These are phyloP conservation scores for Albophoma yamanashiensis DNA, from an alignment of 2,329 filamentous ascomycete genomes.

Conservation along the genomic window DNA sequence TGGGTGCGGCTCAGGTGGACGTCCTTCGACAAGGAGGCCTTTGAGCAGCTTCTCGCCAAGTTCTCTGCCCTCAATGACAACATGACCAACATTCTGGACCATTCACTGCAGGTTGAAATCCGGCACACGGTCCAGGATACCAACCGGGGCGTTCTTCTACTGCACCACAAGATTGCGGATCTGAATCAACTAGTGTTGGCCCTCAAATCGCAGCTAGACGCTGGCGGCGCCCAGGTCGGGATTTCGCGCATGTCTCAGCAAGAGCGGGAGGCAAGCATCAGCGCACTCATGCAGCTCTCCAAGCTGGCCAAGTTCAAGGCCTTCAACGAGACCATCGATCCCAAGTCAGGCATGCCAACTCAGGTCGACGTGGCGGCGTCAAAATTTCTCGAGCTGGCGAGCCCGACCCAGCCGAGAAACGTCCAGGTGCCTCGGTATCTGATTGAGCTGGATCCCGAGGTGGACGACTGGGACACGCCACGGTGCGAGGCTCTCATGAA, in stretches of 20 bases:
- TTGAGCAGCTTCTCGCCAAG: slow-evolving; percentile 30
- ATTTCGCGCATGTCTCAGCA: slow-evolving; percentile 19
- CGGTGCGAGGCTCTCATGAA: slow-evolving; percentile 29
- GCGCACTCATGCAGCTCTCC: slow-evolving; percentile 27
- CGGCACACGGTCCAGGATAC: slow-evolving; percentile 36
- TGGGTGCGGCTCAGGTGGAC: slow-evolving; percentile 30
- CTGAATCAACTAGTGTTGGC: slow-evolving; percentile 34
- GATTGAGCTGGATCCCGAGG: slow-evolving; percentile 20
- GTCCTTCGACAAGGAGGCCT: slow-evolving; percentile 33
- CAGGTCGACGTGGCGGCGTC: slow-evolving; percentile 24
- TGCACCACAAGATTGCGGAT: slow-evolving; percentile 35
- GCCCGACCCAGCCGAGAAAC: slow-evolving; percentile 18
- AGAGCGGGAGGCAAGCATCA: slow-evolving; percentile 26
- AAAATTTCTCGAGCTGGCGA: slow-evolving; percentile 27
- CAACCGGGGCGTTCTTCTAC: slow-evolving; percentile 33
- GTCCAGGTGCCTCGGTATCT: slow-evolving; percentile 23
- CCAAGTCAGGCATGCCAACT: slow-evolving; percentile 15
- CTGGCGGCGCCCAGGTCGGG: slow-evolving; percentile 7
- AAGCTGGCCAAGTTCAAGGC: slow-evolving; percentile 39
- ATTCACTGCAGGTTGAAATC: slow-evolving; percentile 34
- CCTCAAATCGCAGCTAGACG: slow-evolving; percentile 30
- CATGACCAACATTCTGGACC: slow-evolving; percentile 36
- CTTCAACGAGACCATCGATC: slow-evolving; percentile 36
- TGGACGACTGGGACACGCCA: slow-evolving; percentile 20
- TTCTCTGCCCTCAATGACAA: slow-evolving; percentile 35